phyloP scores from a whole-genome alignment of 148 eudicot species.

The Diospyros kaki region DNA sequence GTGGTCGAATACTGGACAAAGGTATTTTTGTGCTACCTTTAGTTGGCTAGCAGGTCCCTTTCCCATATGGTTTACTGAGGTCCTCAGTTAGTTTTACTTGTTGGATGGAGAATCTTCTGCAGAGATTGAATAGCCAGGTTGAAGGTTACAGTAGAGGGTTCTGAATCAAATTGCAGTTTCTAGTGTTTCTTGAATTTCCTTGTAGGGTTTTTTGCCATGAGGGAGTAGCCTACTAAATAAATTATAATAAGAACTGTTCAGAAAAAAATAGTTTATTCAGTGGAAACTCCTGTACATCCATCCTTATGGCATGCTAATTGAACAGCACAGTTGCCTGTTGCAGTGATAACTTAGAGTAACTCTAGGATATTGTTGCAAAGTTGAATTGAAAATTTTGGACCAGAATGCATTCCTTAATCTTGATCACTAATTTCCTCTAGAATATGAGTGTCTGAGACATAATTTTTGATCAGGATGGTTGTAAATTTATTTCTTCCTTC shows the following conservation, averaged over 20 bases:
- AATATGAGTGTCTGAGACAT: neutral
- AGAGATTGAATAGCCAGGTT: neutral
- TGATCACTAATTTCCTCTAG: neutral
- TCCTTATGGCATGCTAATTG: neutral
- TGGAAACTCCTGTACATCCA: neutral
- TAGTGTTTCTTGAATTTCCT: neutral
- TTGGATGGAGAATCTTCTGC: neutral
- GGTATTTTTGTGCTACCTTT: neutral
- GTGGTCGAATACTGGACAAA: too few relatives aligned
- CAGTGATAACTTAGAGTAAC: neutral
- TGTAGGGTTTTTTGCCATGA: neutral
- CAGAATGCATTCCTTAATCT: neutral
- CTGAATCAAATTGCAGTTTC: neutral
- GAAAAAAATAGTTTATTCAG: neutral
- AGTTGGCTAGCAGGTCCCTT: neutral
- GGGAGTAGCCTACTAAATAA: neutral
- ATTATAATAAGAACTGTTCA: neutral
- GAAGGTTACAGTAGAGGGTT: neutral
- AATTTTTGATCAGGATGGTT: neutral
- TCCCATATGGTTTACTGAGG: neutral
- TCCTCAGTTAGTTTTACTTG: neutral
- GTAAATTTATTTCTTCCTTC: neutral
- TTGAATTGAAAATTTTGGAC: neutral
- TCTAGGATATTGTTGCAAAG: too few relatives aligned
- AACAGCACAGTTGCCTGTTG: neutral